A percentile compares a stretch with the other conserved stretches of the same genome.
phyloP scores from a whole-genome alignment of 345 rosid species.

The Corchorus olitorius region DNA sequence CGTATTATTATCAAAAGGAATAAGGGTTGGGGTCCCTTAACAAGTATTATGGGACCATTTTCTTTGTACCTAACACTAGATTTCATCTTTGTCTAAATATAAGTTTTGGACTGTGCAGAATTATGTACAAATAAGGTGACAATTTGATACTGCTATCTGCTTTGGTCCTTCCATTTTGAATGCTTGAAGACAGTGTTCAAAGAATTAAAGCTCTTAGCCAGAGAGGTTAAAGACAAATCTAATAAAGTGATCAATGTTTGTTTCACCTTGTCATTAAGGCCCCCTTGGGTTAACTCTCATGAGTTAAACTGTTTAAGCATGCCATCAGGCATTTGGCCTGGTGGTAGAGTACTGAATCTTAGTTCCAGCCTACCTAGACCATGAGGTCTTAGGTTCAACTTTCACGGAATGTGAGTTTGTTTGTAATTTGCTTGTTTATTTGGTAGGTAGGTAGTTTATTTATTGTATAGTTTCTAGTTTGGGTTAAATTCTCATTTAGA shows the following conservation, averaged over 20 bases:
- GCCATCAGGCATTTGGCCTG: too few relatives aligned
- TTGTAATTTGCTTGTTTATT: too few relatives aligned
- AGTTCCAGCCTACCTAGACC: too few relatives aligned
- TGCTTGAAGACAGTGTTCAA: neutral
- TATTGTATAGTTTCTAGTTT: too few relatives aligned
- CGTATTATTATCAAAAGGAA: neutral
- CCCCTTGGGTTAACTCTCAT: too few relatives aligned
- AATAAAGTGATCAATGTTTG: neutral
- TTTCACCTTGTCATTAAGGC: neutral
- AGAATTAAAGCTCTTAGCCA: neutral
- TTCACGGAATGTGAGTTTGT: too few relatives aligned
- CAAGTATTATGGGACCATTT: slow-evolving; percentile 26
- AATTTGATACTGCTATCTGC: too few relatives aligned
- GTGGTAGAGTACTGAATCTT: too few relatives aligned
- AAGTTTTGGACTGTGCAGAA: neutral
- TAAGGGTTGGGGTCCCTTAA: slow-evolving; percentile 1
- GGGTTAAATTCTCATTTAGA: too few relatives aligned
- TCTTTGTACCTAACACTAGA: neutral
- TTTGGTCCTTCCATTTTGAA: neutral
- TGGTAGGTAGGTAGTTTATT: too few relatives aligned
- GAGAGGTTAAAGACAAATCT: neutral
- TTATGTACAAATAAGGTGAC: neutral
- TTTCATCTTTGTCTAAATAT: neutral
- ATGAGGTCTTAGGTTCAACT: too few relatives aligned
- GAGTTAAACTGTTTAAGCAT: too few relatives aligned